A percentile compares a stretch with the other conserved stretches of the same genome.
phyloP scores from a whole-genome alignment of 345 rosid genomes.

The Theobroma cacao region DNA sequence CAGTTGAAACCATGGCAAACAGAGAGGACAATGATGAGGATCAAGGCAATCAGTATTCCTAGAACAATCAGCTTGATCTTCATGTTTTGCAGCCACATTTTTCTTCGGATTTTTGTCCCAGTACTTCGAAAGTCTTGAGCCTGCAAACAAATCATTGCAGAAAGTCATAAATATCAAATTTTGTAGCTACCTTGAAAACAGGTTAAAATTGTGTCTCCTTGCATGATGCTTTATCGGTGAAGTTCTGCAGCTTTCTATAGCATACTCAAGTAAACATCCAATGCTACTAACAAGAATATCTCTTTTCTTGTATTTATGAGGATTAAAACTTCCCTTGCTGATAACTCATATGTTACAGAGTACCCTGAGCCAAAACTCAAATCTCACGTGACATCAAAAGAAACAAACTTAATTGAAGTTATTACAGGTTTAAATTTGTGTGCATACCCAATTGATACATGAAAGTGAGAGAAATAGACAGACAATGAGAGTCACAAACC shows the following conservation, averaged over 20 bases:
- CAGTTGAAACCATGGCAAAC: slow-evolving; percentile 83
- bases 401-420: background rate
- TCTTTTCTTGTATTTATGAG: background rate
- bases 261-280: background rate
- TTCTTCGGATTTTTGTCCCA: slow-evolving; percentile 85
- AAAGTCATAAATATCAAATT: background rate
- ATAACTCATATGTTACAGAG: background rate
- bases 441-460: background rate
- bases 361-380: background rate
- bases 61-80: slow-evolving; percentile 87
- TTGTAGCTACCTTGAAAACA: background rate
- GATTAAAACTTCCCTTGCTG: background rate
- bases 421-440: background rate
- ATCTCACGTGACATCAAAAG: background rate
- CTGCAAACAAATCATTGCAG: slow-evolving; percentile 28
- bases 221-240: background rate
- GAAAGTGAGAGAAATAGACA: background rate
- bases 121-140: slow-evolving; percentile 90
- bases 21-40: slow-evolving; percentile 67
- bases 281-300: background rate
- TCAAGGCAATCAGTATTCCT: slow-evolving; percentile 65
- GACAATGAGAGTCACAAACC: slow-evolving; percentile 38
- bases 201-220: background rate
- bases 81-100: slow-evolving; percentile 95
- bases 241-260: background rate